A percentile compares a stretch with the other conserved stretches of the same genome.
These are phyloP conservation scores for Suillus americanus DNA, from an alignment of 768 basidiomycete species.

Conservation along the genomic window DNA sequence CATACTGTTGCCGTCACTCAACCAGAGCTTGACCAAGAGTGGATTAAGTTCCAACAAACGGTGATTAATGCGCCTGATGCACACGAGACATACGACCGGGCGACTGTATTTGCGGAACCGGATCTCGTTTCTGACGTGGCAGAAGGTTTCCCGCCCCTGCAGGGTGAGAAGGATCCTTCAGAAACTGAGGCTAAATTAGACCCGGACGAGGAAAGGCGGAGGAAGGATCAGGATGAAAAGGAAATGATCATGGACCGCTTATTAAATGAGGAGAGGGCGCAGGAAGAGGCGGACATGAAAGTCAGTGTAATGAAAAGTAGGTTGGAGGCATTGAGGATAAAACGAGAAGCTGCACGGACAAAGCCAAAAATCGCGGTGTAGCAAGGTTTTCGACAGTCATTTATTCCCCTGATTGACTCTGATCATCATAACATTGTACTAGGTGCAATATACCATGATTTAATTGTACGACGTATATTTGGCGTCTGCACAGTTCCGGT, in stretches of 20 bases:
- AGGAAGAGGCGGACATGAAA: conserved; percentile 85
- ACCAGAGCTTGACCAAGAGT: conserved; percentile 63
- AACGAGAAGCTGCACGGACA: conserved; percentile 36
- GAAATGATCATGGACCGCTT: conserved; percentile 86
- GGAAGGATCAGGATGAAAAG: conserved; percentile 68
- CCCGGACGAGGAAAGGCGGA: conserved; percentile 45
- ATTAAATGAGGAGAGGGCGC: conserved; percentile 80
- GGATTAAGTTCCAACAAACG: conserved; percentile 68
- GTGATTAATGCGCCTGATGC: conserved; percentile 46
- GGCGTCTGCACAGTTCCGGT: not conserved
- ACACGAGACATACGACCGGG: conserved; percentile 59
- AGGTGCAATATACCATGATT: not conserved
- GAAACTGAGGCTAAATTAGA: conserved; percentile 7
- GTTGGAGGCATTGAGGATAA: conserved; percentile 57
- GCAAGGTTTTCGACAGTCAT: not conserved
- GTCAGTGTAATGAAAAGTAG: conserved; percentile 64
- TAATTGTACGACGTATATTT: not conserved
- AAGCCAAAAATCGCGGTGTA: conserved; percentile 18
- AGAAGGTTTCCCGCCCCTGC: conserved; percentile 46
- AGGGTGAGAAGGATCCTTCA: not conserved
- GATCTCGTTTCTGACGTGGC: conserved; percentile 46
- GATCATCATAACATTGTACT: not conserved
- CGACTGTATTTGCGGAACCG: conserved; percentile 72
- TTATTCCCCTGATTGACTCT: not conserved
- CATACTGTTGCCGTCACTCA: conserved; percentile 3